Evolutionary conservation across 768 basidiomycete genomes (phyloP), one percentile per base, ranked within the genome.

Genomic region (Russula vinacea): DNA sequence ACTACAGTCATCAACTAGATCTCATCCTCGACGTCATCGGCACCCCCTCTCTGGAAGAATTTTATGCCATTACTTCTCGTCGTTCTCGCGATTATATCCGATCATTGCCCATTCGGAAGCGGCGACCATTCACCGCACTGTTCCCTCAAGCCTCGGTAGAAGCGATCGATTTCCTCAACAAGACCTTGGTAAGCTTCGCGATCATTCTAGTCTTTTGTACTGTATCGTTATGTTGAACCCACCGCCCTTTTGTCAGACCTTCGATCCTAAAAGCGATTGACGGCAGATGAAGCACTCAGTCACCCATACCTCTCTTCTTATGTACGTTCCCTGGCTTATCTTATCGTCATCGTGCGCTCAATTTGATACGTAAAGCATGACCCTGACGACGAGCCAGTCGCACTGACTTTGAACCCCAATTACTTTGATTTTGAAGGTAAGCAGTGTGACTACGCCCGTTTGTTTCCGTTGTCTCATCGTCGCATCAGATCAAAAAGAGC

Each of bases 361-460:
- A 35, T 16, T 11, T 26, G 65, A 64, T 5, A 35, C 14, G 22
- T 67, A 35, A 65, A 89, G 86, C 90, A 93, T 69, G 92, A 94
- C 72, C 87, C 93, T 2, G 88, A 91, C 59, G 94, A 97, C 72
- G 94, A 97, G 71, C 94, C 95, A 2, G 78, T 78, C 33, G 87
- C 89, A n/a, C 80, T 84, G 47, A 87, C 90, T 11, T 82, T 97
- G 51, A 87, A 87, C 71, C 85, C 92, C 0, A 82, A 84, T 51
- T 97, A 94, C 76, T 97, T 97, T 74, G 89, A 93, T 69, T 96
- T 95, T 71, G 94, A 97, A 74, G 78, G 85, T 89, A 71, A 74
- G 87, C 75, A 24, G 10, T 47, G 44, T 45, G 39, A 54, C 53
- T 49, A 42, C 51, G 51, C 44, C n/a, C 40, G 24, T 17, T 40